Conservation (phyloP, 352 stramenopile genomes). For the Plasmopara viticola region DNA sequence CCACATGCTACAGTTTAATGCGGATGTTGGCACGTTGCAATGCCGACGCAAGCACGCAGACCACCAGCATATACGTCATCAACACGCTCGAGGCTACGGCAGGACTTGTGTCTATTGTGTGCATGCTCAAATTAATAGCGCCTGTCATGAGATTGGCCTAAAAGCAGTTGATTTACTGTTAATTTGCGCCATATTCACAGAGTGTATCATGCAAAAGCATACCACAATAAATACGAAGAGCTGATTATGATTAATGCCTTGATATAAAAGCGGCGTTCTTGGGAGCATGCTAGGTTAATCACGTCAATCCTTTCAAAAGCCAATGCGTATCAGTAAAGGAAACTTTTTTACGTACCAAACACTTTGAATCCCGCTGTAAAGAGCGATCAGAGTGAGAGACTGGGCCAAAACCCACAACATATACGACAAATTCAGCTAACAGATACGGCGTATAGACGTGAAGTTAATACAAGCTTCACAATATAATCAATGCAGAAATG, state of each 20-base stretch:
- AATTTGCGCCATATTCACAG: no score
- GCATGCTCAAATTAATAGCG: slow-evolving; percentile 71
- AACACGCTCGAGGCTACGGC: slow-evolving; percentile 39
- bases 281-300: slow-evolving; percentile 42
- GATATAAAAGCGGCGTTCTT: slow-evolving; percentile 55
- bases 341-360: slow-evolving; percentile 36
- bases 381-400: slow-evolving; percentile 45
- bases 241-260: slow-evolving; percentile 76
- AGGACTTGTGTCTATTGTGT: slow-evolving; percentile 60
- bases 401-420: slow-evolving; percentile 72
- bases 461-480: slow-evolving; percentile 1
- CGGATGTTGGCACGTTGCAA: slow-evolving; percentile 49
- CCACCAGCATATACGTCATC: slow-evolving; percentile 52
- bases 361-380: slow-evolving; percentile 55
- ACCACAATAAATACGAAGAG: slow-evolving; percentile 82
- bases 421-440: slow-evolving; percentile 72
- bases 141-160: slow-evolving; percentile 78
- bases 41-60: slow-evolving; percentile 48
- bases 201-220: slow-evolving; percentile 2
- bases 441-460: neutral
- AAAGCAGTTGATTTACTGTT: neutral
- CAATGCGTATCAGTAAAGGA: neutral
- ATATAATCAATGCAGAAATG: neutral
- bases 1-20: slow-evolving; percentile 48
- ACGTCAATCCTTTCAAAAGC: no score